Evolutionary conservation across 225 moss, liverwort and hornwort species (phyloP), one percentile per base, ranked within the genome.

Genomic region (Neckera pumila): DNA sequence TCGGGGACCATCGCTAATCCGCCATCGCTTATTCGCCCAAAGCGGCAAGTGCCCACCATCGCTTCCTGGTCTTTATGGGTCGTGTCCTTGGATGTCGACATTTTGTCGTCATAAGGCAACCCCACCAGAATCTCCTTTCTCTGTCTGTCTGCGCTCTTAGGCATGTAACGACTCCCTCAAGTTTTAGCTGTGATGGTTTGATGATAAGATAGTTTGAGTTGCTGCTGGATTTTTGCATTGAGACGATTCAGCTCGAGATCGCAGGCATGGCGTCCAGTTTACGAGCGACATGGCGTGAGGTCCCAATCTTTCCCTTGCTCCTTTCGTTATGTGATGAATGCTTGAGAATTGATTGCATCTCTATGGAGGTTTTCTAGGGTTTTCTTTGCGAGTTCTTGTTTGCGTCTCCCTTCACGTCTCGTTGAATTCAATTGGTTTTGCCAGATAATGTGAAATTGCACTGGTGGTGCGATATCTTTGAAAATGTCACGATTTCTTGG

Each of bases 201-300:
- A 53, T 64, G 2, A 25, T 23, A 67, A 34, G 36, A 43, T 58
- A 27, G 45, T 56, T 69, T 75, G 80, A 58, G 21, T 61, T 59
- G 67, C 53, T 36, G n/a, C 69, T 36, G 62, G 34, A 17, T 40
- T 81, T 47, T 38, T 42, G 31, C 66, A 53, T 42, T 30, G 76
- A 59, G 71, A 47, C 28, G 49, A 86, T 51, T 63, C 57, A n/a
- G 61, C 63, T 63, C 45, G 72, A 72, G 66, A 34, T 62, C 54
- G 28, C 71, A 60, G 84, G 25, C 85, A 92, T 89, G 92, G 84
- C 85, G 51, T 43, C 92, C 49, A 79, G 26, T 73, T 66, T 92
- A 22, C 87, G 84, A 82, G 90, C 87, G 76, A 85, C 70, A 76
- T 90, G 89, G 89, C 82, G 60, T 21, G 90, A 92, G 92, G 90